Evolutionary conservation across 1,284 basidiomycete genomes (phyloP).

Genomic region (Prillingera fragicola): DNA sequence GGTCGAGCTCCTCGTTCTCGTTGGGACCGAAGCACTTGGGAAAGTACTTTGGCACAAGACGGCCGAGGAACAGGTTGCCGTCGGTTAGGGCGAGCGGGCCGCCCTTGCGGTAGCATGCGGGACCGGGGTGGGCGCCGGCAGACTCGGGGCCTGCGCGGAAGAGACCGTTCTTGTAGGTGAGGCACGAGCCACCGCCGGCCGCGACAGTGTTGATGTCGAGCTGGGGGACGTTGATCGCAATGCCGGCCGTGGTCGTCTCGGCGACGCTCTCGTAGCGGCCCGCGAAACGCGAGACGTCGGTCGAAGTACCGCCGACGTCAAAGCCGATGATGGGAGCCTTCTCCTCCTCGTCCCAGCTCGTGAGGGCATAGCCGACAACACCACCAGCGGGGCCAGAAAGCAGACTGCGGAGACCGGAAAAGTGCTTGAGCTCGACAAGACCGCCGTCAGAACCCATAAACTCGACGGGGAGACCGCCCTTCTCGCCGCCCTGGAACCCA

Average conservation of each 20-base stretch:
- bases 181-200: slow-evolving; percentile 77
- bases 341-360: slow-evolving; percentile 28
- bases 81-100: slow-evolving; percentile 81
- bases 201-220: slow-evolving; percentile 79
- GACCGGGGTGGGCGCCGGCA: slow-evolving; percentile 77
- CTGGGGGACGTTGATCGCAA: slow-evolving; percentile 82
- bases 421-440: slow-evolving; percentile 69
- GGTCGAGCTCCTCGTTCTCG: slow-evolving; percentile 75
- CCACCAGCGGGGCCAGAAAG: slow-evolving; percentile 49
- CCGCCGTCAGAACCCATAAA: slow-evolving; percentile 89
- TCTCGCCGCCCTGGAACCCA: slow-evolving; percentile 65
- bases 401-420: slow-evolving; percentile 82
- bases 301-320: slow-evolving; percentile 82
- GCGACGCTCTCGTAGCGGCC: slow-evolving; percentile 81
- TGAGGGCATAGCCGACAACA: slow-evolving; percentile 38
- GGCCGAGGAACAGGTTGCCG: slow-evolving; percentile 75
- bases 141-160: slow-evolving; percentile 73
- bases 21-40: slow-evolving; percentile 82
- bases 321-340: slow-evolving; percentile 45
- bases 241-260: slow-evolving; percentile 85
- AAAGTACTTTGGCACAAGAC: slow-evolving; percentile 75
- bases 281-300: slow-evolving; percentile 81
- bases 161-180: slow-evolving; percentile 72
- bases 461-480: slow-evolving; percentile 44
- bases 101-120: slow-evolving; percentile 75